These are phyloP conservation scores for Groenewaldozyma auringiensis DNA, from an alignment of 1,139 yeast genomes.

Conservation along the genomic window DNA sequence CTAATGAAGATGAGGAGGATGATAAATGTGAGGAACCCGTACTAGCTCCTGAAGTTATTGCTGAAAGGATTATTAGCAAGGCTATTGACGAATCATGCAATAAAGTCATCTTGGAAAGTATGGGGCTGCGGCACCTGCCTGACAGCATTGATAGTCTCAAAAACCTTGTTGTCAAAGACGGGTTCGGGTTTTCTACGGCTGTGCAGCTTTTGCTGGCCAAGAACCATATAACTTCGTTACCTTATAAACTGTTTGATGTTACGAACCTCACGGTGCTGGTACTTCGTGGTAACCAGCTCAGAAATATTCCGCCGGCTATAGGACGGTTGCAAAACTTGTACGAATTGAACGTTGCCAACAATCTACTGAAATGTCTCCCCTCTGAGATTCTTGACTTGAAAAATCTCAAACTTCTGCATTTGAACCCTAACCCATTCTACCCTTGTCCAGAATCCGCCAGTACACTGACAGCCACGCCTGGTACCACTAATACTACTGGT, in stretches of 20 bases:
- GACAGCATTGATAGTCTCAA: constrained; percentile 48
- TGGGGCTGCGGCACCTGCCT: constrained; percentile 43
- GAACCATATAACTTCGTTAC: constrained; percentile 44
- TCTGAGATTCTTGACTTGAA: constrained; percentile 44
- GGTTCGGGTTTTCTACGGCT: constrained; percentile 18
- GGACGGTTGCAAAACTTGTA: constrained; percentile 37
- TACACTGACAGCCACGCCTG: neutral
- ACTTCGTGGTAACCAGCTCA: constrained; percentile 45
- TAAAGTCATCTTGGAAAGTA: constrained; percentile 38
- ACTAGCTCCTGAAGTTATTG: constrained; percentile 8
- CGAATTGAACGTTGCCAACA: constrained; percentile 47
- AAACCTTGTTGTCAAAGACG: constrained; percentile 34
- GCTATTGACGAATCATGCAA: constrained; percentile 33
- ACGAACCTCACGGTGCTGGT: constrained; percentile 47
- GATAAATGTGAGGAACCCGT: neutral
- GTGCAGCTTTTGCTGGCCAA: constrained; percentile 45
- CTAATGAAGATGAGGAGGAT: constrained; percentile 4
- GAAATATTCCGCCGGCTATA: constrained; percentile 47
- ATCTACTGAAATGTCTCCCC: constrained; percentile 47
- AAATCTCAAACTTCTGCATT: constrained; percentile 40
- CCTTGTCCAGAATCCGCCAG: constrained; percentile 6
- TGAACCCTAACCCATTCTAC: constrained; percentile 41
- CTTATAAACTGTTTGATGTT: constrained; percentile 45
- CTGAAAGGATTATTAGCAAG: constrained; percentile 18
- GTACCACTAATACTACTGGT: neutral